Base-by-base conservation (phyloP, 1,284 basidiomycete genomes). In the Sanghuangporus sanghuang region DNA sequence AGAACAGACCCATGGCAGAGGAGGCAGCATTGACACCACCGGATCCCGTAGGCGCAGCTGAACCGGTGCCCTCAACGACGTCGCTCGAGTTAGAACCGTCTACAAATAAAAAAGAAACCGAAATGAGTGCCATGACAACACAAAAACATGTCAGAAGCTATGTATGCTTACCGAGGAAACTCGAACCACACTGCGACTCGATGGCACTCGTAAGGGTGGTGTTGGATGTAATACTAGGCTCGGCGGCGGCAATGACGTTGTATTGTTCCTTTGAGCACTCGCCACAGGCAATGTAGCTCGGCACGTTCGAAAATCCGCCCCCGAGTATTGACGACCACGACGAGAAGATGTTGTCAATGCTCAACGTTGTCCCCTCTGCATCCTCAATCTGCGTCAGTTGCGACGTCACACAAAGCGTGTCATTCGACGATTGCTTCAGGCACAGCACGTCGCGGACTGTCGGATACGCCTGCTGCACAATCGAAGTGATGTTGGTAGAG, bases 211-310 rank as follows among this genome's bases (percentile, higher is more conserved):
- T 52, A 21, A 69, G 75, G 67, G 16, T 71, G 70, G 7, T 71
- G 66, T 67, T 74, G 68, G 46, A 71, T 63, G 55, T 65, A 14
- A 79, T 42, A 52, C 66, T 68, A 12, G 83, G 81, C 62, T 78
- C 70, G 39, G 76, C 72, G 21, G 68, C 58, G 61, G 73, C 74
- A 58, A 83, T 64, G 65, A 83, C 71, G 70, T 80, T 81, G 74
- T 79, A 85, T 3, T 77, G 74, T 52, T 74, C 77, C 74, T 86
- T 84, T 65, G 76, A 70, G 72, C 86, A 87, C 72, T 82, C 74
- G 39, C 82, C 77, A 76, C 85, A 87, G 38, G 77, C 77, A 36
- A 82, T 73, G 67, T 81, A 83, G 42, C 71, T 64, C 4, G 81
- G 78, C 11, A 82, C 36, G 44, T 61, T 67, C 14, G 72, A 68